Evolutionary conservation across 768 basidiomycete species (phyloP).

Genomic region (Amanita polypyramis): DNA sequence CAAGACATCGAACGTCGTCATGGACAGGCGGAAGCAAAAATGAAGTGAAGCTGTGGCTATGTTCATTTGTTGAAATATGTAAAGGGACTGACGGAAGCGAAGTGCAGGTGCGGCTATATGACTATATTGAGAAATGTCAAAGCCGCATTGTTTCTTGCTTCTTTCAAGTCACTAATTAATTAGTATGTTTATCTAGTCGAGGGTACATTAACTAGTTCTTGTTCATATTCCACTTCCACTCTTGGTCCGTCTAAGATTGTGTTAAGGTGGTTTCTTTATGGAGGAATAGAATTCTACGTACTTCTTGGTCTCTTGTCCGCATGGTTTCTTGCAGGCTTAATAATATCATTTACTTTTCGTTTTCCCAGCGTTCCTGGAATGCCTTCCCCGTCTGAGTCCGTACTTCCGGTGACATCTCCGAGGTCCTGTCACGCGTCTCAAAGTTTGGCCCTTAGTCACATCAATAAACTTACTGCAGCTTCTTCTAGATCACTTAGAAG

Average conservation of each 20-base stretch:
- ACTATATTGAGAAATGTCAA: no score
- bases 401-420: conserved; percentile 29
- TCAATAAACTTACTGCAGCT: conserved; percentile 44
- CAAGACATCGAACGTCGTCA: conserved; percentile 45
- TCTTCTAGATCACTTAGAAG: conserved; percentile 64
- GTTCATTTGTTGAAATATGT: background rate
- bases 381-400: conserved; percentile 29
- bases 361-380: conserved; percentile 47
- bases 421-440: conserved; percentile 20
- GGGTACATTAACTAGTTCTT: conserved; percentile 69
- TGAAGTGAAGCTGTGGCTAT: background rate
- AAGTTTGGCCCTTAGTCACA: background rate
- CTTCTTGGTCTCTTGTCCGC: conserved; percentile 54
- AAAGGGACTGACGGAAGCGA: background rate
- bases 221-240: conserved; percentile 95
- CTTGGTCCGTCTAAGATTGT: conserved; percentile 49
- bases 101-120: background rate
- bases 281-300: conserved; percentile 20
- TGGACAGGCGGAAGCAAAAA: background rate
- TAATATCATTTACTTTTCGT: conserved; percentile 43
- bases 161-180: background rate
- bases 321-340: conserved; percentile 38
- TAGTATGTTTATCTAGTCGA: conserved; percentile 31
- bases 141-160: background rate
- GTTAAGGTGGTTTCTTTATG: conserved; percentile 3